Conservation (phyloP, 2,329 filamentous ascomycete species). For the Ceratocystiopsis sp. region DNA sequence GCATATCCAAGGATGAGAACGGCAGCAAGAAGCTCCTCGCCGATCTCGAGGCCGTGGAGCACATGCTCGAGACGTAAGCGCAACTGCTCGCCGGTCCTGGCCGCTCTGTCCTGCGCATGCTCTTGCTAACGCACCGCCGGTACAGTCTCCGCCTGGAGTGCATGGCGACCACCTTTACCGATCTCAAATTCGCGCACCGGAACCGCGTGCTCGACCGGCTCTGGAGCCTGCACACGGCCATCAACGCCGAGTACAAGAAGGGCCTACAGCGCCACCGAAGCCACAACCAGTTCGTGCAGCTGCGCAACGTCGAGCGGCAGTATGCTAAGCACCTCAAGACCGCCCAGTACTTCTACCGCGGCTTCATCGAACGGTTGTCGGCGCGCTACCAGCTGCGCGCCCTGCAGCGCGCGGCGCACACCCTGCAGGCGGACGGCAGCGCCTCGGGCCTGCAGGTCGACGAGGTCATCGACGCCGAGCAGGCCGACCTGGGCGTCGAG, state of each 20-base stretch:
- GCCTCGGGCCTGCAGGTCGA: conserved; percentile 21
- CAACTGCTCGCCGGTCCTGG: no score
- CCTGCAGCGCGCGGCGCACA: conserved; percentile 25
- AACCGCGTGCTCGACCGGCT: conserved; percentile 52
- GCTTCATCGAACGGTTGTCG: conserved; percentile 64
- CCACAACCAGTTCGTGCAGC: conserved; percentile 38
- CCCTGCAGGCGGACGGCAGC: conserved; percentile 21
- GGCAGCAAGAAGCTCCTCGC: conserved; percentile 8
- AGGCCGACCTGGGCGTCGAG: conserved; percentile 33
- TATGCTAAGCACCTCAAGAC: conserved; percentile 77
- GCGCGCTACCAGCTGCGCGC: conserved; percentile 30
- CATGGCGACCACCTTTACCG: conserved; percentile 53
- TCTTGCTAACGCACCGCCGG: neutral
- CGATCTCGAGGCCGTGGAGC: conserved; percentile 9
- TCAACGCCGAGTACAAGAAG: conserved; percentile 65
- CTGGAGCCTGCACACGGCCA: conserved; percentile 62
- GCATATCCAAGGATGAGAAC: conserved; percentile 10
- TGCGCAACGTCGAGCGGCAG: conserved; percentile 63
- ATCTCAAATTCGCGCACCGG: conserved; percentile 48
- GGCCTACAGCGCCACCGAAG: conserved; percentile 39
- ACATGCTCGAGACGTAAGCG: conserved; percentile 6
- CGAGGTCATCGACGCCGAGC: conserved; percentile 26
- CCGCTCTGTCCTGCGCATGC: neutral
- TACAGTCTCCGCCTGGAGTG: conserved; percentile 52
- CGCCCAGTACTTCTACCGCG: conserved; percentile 75